Base-by-base conservation (phyloP, 1,284 basidiomycete genomes). In the Tilletia setariae region DNA sequence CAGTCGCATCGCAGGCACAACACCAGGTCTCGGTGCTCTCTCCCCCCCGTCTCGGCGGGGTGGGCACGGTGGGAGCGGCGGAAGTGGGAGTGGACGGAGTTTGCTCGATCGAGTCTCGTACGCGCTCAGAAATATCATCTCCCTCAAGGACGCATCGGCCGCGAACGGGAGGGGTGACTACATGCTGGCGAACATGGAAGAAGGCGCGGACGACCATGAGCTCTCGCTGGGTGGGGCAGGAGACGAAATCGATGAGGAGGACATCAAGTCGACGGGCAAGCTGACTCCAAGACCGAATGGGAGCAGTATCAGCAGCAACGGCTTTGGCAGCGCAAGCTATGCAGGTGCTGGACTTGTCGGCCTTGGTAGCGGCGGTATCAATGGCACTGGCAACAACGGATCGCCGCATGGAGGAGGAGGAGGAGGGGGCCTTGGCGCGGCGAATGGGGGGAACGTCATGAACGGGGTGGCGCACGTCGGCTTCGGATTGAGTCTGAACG, bases 131-230 rank as follows among this genome's bases (percentile, higher is more conserved):
- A 35, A 35, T 23, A 25, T 43, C 51, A 66, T 56, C 35, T 53
- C 47, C 15, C 53, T 43, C 51, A 30, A 66, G 51, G 21, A 40
- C 28, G 46, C 46, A 16, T 15, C 65, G 16, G 44, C 62, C 13
- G 4, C n/a, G 6, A 23, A 68, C 9, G 66, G 63, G 8, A 70
- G 74, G 8, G 76, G 76, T 51, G 78, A 79, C 69, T 79, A 79
- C 62, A 70, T 74, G 19, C 70, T 79, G 7, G 76, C 78, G 32
- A 76, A 68, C 70, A 77, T 78, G 76, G 78, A 79, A 35, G 78
- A 79, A 53, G 77, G 73, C 2, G 43, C 21, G 7, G 73, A 70
- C 42, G 73, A 70, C 11, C 35, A 40, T 40, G 35, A 40, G 35
- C 4, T 40, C 35, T 40, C 35, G 35, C 4, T 40, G 11, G 35